A percentile compares a stretch with the other conserved stretches of the same genome.
Conservation (phyloP, 495 filamentous ascomycete genomes). For the Penicillium tannophilum region DNA sequence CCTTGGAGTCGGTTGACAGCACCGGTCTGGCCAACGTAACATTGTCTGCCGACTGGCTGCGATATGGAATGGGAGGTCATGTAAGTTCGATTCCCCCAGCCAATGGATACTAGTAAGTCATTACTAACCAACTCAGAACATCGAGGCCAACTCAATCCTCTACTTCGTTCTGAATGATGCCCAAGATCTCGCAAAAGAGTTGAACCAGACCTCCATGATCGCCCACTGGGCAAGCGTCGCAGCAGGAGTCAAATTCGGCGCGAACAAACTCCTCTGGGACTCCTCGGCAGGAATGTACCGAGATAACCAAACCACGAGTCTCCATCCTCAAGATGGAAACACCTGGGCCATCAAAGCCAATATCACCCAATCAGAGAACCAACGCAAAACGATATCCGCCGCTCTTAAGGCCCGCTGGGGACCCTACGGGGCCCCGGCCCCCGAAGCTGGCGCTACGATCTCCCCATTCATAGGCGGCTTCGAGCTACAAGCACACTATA, state of each 20-base stretch:
- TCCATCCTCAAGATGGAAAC: conserved; percentile 54
- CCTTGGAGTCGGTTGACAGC: conserved; percentile 45
- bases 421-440: conserved; percentile 56
- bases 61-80: conserved; percentile 39
- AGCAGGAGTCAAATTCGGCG: conserved; percentile 27
- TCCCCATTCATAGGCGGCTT: conserved; percentile 61
- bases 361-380: conserved; percentile 26
- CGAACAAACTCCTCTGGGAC: conserved; percentile 40
- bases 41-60: conserved; percentile 51
- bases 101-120: not conserved
- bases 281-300: conserved; percentile 24
- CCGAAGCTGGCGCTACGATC: conserved; percentile 56
- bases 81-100: conserved; percentile 15
- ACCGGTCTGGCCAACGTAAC: conserved; percentile 54
- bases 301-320: conserved; percentile 39
- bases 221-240: conserved; percentile 24
- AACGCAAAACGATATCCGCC: conserved; percentile 34
- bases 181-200: conserved; percentile 24
- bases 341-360: conserved; percentile 45
- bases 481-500: conserved; percentile 57
- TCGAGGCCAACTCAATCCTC: conserved; percentile 41
- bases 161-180: conserved; percentile 36
- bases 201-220: conserved; percentile 23
- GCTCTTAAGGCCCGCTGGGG: conserved; percentile 53
- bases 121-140: conserved; percentile 15